Base-by-base conservation (phyloP, 176 grass and related monocot species). In the Cenchrus purpureus region DNA sequence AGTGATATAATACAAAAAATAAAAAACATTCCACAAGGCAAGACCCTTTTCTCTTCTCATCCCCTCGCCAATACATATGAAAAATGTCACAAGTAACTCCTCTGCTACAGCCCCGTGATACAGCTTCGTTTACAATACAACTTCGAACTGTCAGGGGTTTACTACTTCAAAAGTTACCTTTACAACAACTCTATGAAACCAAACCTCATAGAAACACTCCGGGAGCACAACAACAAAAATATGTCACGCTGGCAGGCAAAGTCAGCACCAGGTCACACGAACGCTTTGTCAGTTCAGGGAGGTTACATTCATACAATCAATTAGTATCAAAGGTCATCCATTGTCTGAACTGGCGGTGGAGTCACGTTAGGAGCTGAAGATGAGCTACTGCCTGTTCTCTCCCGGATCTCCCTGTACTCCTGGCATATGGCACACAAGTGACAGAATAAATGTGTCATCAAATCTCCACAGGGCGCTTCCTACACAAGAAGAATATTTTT, bases 401-500 rank as follows among this genome's bases (percentile, higher is more conserved):
- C 82, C 8, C 83, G 87, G 65, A 98, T 95, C 91, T 98, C 93
- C 85, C 93, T 90, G 80, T 90, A 93, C 87, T 98, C 93, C 87
- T 93, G 95, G 56, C 95, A 98, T 71, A 98, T 90, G 57, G 93
- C 95, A 55, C 95, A 98, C 65, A 93, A 54, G 80, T 98, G 95
- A 65, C 95, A 95, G 86, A 92, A 95, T 78, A 98, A 89, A 73
- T 98, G 93, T 10, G 95, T 98, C 34, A 87, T 86, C 73, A 90
- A 90, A 80, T 98, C 95, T 8, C 91, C 90, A 29, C 95, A 95
- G 11, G 93, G 93, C 55, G 88, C 89, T 89, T 95, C 95, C 95
- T 98, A 68, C 29, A 93, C 78, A 77, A 50, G 20, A 46, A 61
- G 73, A 29, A 48, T 61, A 77, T 63, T 68, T 68, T 60, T 61